These are phyloP conservation scores for Mycena chlorophos DNA, from an alignment of 768 basidiomycete species.

Conservation along the genomic window DNA sequence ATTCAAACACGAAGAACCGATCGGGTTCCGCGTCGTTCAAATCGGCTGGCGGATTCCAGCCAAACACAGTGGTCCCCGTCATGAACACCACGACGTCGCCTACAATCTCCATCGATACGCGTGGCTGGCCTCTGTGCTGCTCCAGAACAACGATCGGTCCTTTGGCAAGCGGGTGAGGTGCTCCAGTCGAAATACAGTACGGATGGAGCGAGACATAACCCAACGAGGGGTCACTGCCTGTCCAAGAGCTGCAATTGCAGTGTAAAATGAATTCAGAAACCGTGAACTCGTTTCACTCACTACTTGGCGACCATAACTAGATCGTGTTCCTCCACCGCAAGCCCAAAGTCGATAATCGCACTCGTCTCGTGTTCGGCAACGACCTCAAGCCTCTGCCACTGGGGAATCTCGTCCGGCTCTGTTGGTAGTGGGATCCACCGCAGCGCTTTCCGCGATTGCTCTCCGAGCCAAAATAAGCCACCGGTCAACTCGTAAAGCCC, in stretches of 20 bases:
- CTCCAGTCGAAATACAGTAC: constrained; percentile 37
- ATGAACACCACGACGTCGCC: constrained; percentile 45
- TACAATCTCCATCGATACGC: constrained; percentile 46
- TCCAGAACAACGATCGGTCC: constrained; percentile 33
- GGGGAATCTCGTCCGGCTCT: not conserved
- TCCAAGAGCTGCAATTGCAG: not conserved
- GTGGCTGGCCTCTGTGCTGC: constrained; percentile 27
- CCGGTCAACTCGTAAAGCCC: constrained; percentile 19
- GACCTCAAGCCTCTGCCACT: constrained; percentile 9
- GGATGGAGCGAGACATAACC: constrained; percentile 23
- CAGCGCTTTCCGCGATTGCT: constrained; percentile 1
- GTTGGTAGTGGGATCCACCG: constrained; percentile 15
- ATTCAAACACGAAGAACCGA: constrained; percentile 43
- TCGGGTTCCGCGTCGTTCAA: constrained; percentile 22
- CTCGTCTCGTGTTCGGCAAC: not conserved
- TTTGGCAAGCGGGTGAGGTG: constrained; percentile 37
- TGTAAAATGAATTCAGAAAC: not conserved
- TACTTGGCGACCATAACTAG: constrained; percentile 19
- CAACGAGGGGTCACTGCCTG: not conserved
- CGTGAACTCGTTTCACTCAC: constrained; percentile 4
- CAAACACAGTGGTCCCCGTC: constrained; percentile 25
- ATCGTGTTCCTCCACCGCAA: constrained; percentile 22
- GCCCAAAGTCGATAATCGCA: constrained; percentile 18
- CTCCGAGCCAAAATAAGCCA: constrained; percentile 16
- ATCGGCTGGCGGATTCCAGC: constrained; percentile 6